A percentile compares a stretch with the other conserved stretches of the same genome.
Evolutionary conservation across 139 green algal species (phyloP).

Genomic region (Chlorella sp.): DNA sequence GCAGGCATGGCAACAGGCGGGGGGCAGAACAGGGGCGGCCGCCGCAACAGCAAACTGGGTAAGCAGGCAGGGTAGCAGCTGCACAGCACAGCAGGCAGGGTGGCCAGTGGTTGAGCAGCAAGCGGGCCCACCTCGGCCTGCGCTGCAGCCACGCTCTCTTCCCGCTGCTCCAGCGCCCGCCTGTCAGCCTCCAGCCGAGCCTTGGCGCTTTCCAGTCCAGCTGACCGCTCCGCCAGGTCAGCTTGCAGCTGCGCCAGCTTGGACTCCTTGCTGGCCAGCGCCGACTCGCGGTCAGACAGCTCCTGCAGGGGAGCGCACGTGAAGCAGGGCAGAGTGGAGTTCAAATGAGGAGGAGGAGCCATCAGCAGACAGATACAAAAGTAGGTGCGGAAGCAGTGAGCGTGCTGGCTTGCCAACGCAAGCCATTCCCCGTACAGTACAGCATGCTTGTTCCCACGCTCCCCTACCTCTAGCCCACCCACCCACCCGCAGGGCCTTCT

Average conservation of each 20-base stretch:
- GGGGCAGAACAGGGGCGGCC: no score
- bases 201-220: conserved; percentile 22
- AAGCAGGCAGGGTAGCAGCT: background rate
- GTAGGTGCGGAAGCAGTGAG: background rate
- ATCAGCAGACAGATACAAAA: background rate
- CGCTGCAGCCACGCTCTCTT: conserved; percentile 28
- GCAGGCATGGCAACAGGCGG: background rate
- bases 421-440: no score
- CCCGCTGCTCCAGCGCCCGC: conserved; percentile 30
- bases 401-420: background rate
- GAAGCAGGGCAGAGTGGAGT: background rate
- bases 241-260: conserved; percentile 17
- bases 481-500: conserved; percentile 27
- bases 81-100: background rate
- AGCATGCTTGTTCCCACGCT: no score
- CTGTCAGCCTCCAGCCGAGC: conserved; percentile 31
- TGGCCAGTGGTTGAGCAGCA: background rate
- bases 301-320: conserved; percentile 13
- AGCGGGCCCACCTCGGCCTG: conserved; percentile 29
- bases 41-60: background rate
- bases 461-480: background rate
- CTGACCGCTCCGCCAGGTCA: conserved; percentile 17
- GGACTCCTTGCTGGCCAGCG: conserved; percentile 22
- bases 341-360: background rate
- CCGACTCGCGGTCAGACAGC: conserved; percentile 45